phyloP scores from a whole-genome alignment of 1,284 basidiomycete genomes.

The Melampsora allii-populina region DNA sequence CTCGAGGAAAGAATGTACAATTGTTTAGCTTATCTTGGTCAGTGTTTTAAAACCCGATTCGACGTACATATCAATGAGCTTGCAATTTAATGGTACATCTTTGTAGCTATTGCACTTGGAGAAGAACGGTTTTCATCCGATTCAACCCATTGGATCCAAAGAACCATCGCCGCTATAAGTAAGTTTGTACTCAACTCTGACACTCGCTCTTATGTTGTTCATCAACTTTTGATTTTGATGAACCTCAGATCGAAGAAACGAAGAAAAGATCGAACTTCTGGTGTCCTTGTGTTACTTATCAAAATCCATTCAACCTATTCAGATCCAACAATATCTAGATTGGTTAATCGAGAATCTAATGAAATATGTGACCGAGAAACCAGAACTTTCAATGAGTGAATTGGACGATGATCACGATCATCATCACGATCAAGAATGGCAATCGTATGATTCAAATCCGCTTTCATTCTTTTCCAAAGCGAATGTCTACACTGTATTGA shows the following conservation, averaged over 20 bases:
- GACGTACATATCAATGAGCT: background rate
- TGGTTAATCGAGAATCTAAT: constrained; percentile 4
- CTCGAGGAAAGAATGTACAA: too few relatives aligned
- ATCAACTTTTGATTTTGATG: background rate
- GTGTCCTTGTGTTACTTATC: constrained; percentile 21
- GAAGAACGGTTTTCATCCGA: constrained; percentile 29
- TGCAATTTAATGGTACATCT: background rate
- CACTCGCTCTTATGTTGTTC: background rate
- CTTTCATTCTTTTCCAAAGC: background rate
- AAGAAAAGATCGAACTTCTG: constrained; percentile 16
- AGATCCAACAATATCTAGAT: constrained; percentile 3
- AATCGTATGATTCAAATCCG: constrained; percentile 9
- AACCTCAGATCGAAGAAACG: background rate
- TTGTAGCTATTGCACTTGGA: constrained; percentile 16
- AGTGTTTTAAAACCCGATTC: constrained; percentile 1
- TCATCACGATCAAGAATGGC: constrained; percentile 37
- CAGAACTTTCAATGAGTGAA: constrained; percentile 24
- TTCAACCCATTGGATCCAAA: constrained; percentile 17
- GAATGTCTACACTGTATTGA: background rate
- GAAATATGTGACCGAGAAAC: constrained; percentile 22
- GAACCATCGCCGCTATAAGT: constrained; percentile 1
- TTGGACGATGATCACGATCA: constrained; percentile 21
- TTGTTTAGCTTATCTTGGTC: background rate
- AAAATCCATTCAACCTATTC: constrained; percentile 17
- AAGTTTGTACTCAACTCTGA: background rate